Percentiles rank a stretch among this genome's conserved stretches.
phyloP scores from a whole-genome alignment of 108 stramenopile species.

The Nitzschia sp. region DNA sequence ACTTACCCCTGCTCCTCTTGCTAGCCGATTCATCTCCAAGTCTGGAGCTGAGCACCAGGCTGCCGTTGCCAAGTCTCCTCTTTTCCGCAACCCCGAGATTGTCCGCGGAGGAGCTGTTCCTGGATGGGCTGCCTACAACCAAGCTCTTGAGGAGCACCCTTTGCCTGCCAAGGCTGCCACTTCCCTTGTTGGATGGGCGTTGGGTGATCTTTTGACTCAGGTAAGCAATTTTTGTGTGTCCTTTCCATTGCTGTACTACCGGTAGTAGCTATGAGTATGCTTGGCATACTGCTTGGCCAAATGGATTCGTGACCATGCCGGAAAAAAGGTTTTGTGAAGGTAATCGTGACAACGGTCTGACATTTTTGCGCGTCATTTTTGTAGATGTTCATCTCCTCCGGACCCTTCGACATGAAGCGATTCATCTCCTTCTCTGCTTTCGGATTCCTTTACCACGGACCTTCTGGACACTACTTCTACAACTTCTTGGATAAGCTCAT shows the following conservation, averaged over 20 bases:
- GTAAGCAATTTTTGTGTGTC: slow-evolving; percentile 34
- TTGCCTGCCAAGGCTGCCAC: slow-evolving; percentile 94
- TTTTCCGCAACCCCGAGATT: slow-evolving; percentile 73
- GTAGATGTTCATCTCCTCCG: slow-evolving; percentile 91
- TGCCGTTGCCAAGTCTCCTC: slow-evolving; percentile 69
- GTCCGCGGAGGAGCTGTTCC: slow-evolving; percentile 89
- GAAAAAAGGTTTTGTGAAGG: too few relatives aligned
- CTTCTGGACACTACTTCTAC: slow-evolving; percentile 98
- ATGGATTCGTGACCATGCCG: neutral
- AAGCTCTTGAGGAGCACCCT: slow-evolving; percentile 88
- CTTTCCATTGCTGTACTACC: neutral
- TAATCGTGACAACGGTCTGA: too few relatives aligned
- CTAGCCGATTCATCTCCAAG: slow-evolving; percentile 20
- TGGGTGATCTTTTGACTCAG: slow-evolving; percentile 96
- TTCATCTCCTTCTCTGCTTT: slow-evolving; percentile 91
- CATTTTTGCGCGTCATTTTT: neutral
- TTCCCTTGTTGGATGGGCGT: slow-evolving; percentile 92
- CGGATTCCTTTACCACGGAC: slow-evolving; percentile 96
- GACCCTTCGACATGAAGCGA: slow-evolving; percentile 90
- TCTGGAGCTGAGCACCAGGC: slow-evolving; percentile 35
- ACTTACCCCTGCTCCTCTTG: slow-evolving; percentile 54
- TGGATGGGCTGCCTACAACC: slow-evolving; percentile 90
- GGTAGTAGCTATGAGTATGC: neutral
- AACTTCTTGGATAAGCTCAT: slow-evolving; percentile 92
- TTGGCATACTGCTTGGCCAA: neutral